Conservation (phyloP, 2,329 filamentous ascomycete species). For the Chalaropsis thielavioides region DNA sequence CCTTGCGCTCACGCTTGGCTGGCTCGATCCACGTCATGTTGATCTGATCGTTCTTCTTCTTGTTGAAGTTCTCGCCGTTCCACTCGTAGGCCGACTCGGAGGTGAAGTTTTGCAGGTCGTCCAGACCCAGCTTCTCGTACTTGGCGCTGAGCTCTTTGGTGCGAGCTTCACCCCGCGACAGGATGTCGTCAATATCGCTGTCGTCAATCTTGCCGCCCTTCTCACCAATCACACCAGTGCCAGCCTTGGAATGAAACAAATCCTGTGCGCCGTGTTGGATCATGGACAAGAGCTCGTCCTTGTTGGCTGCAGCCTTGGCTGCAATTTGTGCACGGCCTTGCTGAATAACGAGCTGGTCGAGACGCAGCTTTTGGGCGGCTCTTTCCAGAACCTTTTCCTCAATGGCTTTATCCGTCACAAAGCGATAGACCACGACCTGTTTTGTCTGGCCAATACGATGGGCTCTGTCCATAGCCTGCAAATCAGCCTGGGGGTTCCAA, state of each 20-base stretch:
- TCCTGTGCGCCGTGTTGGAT: constrained; percentile 97
- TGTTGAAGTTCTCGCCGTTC: constrained; percentile 94
- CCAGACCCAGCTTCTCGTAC: constrained; percentile 92
- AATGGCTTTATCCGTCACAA: constrained; percentile 95
- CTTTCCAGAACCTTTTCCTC: constrained; percentile 96
- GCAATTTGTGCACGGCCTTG: constrained; percentile 88
- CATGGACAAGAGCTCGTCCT: constrained; percentile 93
- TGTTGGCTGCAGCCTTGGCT: constrained; percentile 80
- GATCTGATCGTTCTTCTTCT: constrained; percentile 80
- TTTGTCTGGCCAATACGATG: constrained; percentile 98
- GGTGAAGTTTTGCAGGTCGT: constrained; percentile 93
- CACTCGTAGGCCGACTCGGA: constrained; percentile 97
- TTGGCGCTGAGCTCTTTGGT: constrained; percentile 83
- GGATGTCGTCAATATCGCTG: constrained; percentile 78
- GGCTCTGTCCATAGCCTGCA: constrained; percentile 97
- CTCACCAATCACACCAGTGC: constrained; percentile 43
- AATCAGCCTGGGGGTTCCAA: constrained; percentile 96
- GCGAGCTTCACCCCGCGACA: constrained; percentile 72
- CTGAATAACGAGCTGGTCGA: constrained; percentile 95
- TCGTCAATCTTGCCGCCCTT: constrained; percentile 55
- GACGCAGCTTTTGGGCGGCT: constrained; percentile 86
- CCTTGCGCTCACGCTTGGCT: constrained; percentile 93
- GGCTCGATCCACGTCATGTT: constrained; percentile 89
- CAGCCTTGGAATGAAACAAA: constrained; percentile 65
- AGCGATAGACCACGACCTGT: constrained; percentile 90